Conservation (phyloP, 352 stramenopile species). For the Pythium oligandrum region DNA sequence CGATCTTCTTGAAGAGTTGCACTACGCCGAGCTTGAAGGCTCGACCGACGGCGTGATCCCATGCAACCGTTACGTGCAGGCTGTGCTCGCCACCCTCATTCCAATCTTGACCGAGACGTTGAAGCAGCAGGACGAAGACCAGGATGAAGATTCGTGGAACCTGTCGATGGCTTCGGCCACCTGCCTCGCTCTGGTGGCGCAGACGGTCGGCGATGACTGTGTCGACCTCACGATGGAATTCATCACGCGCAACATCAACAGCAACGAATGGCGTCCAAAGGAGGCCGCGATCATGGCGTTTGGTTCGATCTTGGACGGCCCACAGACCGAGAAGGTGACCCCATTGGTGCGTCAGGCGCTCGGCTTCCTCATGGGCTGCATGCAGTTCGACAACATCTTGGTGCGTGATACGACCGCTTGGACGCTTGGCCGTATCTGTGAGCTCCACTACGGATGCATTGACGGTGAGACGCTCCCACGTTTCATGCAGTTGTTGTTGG, state of each 20-base stretch:
- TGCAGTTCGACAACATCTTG: constrained; percentile 88
- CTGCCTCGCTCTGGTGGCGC: constrained; percentile 91
- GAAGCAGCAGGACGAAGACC: constrained; percentile 93
- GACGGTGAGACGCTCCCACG: constrained; percentile 86
- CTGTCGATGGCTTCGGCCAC: constrained; percentile 92
- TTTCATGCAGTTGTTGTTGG: constrained; percentile 85
- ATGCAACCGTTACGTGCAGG: constrained; percentile 88
- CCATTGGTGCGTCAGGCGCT: constrained; percentile 91
- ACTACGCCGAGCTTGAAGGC: constrained; percentile 70
- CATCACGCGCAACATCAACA: constrained; percentile 93
- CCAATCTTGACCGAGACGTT: constrained; percentile 92
- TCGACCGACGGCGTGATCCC: constrained; percentile 37
- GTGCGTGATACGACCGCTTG: constrained; percentile 97
- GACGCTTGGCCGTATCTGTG: constrained; percentile 94
- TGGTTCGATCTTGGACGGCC: constrained; percentile 93
- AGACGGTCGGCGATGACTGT: constrained; percentile 90
- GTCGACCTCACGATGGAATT: constrained; percentile 92
- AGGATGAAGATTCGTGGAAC: constrained; percentile 94
- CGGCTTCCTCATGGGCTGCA: constrained; percentile 89
- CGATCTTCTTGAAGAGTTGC: constrained; percentile 90
- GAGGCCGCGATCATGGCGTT: constrained; percentile 98
- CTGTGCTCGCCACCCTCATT: constrained; percentile 83
- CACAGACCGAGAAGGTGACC: constrained; percentile 87
- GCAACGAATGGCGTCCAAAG: constrained; percentile 92
- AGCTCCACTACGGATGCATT: constrained; percentile 91